Base-by-base conservation (phyloP, 768 basidiomycete genomes). In the Suillus alpinus region DNA sequence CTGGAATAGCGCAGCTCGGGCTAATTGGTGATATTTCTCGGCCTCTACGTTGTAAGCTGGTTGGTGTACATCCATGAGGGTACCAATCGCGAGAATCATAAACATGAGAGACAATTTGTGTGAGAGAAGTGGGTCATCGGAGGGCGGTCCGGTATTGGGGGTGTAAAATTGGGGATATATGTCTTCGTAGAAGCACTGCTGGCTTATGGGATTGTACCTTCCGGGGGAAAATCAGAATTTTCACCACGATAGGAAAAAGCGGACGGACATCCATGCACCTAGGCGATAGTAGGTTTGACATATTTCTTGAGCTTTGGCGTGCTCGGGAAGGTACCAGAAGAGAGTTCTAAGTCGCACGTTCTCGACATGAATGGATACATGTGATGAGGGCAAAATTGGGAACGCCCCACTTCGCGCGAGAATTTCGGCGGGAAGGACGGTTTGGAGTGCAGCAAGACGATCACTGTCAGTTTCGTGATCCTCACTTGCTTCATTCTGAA, bases 201-300 rank as follows among this genome's bases (percentile, higher is more conserved):
- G 74, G 57, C 78, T 82, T 60, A 89, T 83, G 37, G 87, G 87
- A 68, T 87, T 83, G 68, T 89, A 88, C 86, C 87, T 89, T 64
- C 12, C 23, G 18, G 10, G 32, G 46, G 58, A 41, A 13, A 40
- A 36, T 73, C 46, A 65, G 62, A 20, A 58, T 44, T 36, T 39
- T 18, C 12, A 31, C 53, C 34, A 63, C 51, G 8, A 32, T 52
- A 36, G 46, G 46, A 55, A 36, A 50, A 60, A 37, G 58, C 39
- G 66, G 29, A 56, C 86, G 73, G 73, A 88, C 87, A 89, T 88
- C 87, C 87, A 89, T 58, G 86, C 83, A 34, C 86, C 89, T 67
- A 85, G 81, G 31, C 79, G 79, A 71, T 79, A 88, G 70, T 86
- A 90, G 20, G 83, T 80, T 20, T 80, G 79, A 29, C 83, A 81